A percentile compares a stretch with the other conserved stretches of the same genome.
phyloP scores from a whole-genome alignment of 139 green algal species.

The Yamagishiella unicocca region DNA sequence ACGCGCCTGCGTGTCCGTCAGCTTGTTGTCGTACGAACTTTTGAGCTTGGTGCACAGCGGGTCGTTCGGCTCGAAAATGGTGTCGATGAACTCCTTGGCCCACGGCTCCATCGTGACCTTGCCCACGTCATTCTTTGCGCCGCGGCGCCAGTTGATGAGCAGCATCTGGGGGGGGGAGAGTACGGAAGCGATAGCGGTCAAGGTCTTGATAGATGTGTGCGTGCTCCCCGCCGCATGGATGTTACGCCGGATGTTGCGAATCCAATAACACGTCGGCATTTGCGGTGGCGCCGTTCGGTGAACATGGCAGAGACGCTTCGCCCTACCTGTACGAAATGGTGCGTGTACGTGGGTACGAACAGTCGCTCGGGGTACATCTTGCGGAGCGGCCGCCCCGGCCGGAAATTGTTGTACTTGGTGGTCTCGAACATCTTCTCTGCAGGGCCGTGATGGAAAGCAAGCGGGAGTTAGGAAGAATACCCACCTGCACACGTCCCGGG shows the following conservation, averaged over 20 bases:
- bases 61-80: conserved; percentile 41
- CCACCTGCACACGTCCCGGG: not conserved
- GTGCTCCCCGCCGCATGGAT: no score
- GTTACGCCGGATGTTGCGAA: not conserved
- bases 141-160: conserved; percentile 15
- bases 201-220: not conserved
- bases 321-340: conserved; percentile 33
- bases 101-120: not conserved
- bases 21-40: conserved; percentile 33
- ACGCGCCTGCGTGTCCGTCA: conserved; percentile 25
- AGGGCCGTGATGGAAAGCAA: not conserved
- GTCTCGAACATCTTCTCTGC: conserved; percentile 33
- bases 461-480: not conserved
- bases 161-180: not conserved
- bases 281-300: not conserved
- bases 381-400: conserved; percentile 3
- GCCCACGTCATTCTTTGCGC: not conserved
- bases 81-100: conserved; percentile 45
- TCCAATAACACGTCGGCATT: not conserved
- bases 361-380: conserved; percentile 16
- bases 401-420: conserved; percentile 36
- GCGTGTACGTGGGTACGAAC: conserved; percentile 8
- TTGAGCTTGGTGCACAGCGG: conserved; percentile 40
- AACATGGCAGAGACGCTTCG: not conserved
- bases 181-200: not conserved